phyloP scores from a whole-genome alignment of 2,329 filamentous ascomycete species.

The Verticillium tricorpus region DNA sequence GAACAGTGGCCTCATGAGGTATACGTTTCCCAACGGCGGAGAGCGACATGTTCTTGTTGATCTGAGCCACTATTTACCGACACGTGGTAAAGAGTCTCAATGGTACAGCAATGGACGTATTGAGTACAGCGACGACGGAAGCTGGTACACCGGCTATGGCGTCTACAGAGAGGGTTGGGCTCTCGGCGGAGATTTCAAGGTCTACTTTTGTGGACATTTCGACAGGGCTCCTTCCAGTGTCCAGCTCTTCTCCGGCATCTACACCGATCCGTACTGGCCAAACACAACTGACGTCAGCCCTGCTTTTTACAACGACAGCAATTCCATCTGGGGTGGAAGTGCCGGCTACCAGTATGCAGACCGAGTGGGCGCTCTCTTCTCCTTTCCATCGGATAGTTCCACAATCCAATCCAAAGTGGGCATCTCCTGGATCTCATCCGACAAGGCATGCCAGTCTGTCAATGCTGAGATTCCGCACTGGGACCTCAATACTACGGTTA shows the following conservation, averaged over 20 bases:
- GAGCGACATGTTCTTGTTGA: slow-evolving; percentile 40
- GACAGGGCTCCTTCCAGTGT: slow-evolving; percentile 26
- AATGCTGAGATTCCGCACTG: slow-evolving; percentile 37
- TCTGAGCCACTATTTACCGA: slow-evolving; percentile 42
- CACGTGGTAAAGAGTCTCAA: slow-evolving; percentile 31
- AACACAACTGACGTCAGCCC: slow-evolving; percentile 26
- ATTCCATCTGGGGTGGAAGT: slow-evolving; percentile 45
- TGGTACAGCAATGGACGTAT: slow-evolving; percentile 36
- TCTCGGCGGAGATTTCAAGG: slow-evolving; percentile 34
- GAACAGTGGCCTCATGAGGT: slow-evolving; percentile 47
- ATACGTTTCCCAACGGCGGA: slow-evolving; percentile 38
- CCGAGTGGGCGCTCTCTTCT: slow-evolving; percentile 47
- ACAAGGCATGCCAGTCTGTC: slow-evolving; percentile 44
- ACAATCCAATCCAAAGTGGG: slow-evolving; percentile 45
- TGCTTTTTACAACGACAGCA: slow-evolving; percentile 41
- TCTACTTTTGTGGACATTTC: slow-evolving; percentile 40
- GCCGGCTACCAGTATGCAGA: slow-evolving; percentile 47
- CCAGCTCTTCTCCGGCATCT: slow-evolving; percentile 35
- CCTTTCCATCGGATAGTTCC: slow-evolving; percentile 30
- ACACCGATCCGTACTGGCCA: slow-evolving; percentile 37
- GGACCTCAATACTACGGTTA: slow-evolving; percentile 33
- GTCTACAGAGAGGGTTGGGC: slow-evolving; percentile 41
- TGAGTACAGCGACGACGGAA: slow-evolving; percentile 28
- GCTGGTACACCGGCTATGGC: slow-evolving; percentile 40
- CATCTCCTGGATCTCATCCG: slow-evolving; percentile 42